A percentile compares a stretch with the other conserved stretches of the same genome.
These are phyloP conservation scores for Trypethelium eluteriae DNA, from an alignment of 495 filamentous ascomycete genomes.

Conservation along the genomic window DNA sequence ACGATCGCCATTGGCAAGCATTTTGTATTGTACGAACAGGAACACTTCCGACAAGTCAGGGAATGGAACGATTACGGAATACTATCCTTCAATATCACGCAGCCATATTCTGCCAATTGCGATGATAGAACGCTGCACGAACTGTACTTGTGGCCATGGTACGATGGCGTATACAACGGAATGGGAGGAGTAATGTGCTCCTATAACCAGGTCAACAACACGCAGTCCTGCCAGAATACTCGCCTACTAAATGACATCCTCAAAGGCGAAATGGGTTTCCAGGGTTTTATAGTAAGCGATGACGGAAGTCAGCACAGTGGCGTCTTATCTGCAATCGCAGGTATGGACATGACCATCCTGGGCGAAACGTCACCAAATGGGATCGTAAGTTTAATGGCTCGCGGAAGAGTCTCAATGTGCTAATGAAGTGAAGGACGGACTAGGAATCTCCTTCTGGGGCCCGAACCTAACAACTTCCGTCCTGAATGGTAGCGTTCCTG, in stretches of 20 bases:
- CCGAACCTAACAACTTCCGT: constrained; percentile 78
- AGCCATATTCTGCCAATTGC: constrained; percentile 9
- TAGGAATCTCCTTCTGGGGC: constrained; percentile 49
- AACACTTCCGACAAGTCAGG: constrained; percentile 35
- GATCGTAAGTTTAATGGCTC: not conserved
- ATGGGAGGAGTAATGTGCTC: constrained; percentile 15
- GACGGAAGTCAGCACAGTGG: constrained; percentile 73
- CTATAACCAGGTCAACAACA: constrained; percentile 12
- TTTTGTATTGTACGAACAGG: constrained; percentile 64
- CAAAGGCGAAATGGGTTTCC: constrained; percentile 16
- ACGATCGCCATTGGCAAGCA: constrained; percentile 80
- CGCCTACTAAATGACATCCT: constrained; percentile 10
- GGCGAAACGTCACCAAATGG: constrained; percentile 5
- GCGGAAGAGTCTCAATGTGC: not conserved
- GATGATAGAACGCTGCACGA: constrained; percentile 13
- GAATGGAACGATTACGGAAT: constrained; percentile 11
- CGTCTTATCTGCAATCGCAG: constrained; percentile 61
- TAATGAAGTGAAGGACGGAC: not conserved
- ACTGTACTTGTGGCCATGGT: constrained; percentile 13
- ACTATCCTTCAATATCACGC: constrained; percentile 4
- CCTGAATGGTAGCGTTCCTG: constrained; percentile 82
- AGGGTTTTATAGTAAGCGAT: constrained; percentile 55
- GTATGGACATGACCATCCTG: constrained; percentile 65
- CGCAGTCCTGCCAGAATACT: constrained; percentile 11
- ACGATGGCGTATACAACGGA: constrained; percentile 14